Evolutionary conservation across 495 filamentous ascomycete species (phyloP).

Genomic region (Hypomontagnella monticulosa): DNA sequence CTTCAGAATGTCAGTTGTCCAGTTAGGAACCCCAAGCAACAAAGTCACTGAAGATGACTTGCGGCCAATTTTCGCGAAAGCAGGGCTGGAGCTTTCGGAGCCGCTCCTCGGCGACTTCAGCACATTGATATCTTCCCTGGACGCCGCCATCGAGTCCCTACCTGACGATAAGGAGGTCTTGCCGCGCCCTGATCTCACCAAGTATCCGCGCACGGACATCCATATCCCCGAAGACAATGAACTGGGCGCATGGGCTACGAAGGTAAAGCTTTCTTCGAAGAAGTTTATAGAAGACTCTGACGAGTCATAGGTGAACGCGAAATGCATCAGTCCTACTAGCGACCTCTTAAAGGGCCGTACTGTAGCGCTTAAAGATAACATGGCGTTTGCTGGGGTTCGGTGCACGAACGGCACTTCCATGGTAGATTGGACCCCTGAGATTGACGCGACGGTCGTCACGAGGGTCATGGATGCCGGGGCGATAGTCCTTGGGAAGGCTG

Average conservation of each 20-base stretch:
- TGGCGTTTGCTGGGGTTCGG: slow-evolving; percentile 48
- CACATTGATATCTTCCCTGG: slow-evolving; percentile 33
- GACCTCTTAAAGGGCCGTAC: slow-evolving; percentile 47
- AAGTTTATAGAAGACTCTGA: neutral
- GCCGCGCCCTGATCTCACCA: slow-evolving; percentile 39
- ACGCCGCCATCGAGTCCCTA: slow-evolving; percentile 32
- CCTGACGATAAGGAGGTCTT: slow-evolving; percentile 35
- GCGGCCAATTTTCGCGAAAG: slow-evolving; percentile 25
- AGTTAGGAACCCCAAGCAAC: neutral
- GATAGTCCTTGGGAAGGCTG: slow-evolving; percentile 50
- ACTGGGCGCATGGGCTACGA: slow-evolving; percentile 45
- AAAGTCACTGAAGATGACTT: slow-evolving; percentile 31
- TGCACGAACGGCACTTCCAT: slow-evolving; percentile 52
- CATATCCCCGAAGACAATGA: slow-evolving; percentile 44
- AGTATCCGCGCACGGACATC: slow-evolving; percentile 42
- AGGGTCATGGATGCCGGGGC: slow-evolving; percentile 50
- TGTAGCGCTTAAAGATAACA: slow-evolving; percentile 52
- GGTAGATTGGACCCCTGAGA: slow-evolving; percentile 48
- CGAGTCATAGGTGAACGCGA: slow-evolving; percentile 41
- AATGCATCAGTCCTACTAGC: slow-evolving; percentile 41
- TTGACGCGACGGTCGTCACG: slow-evolving; percentile 51
- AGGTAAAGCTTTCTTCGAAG: slow-evolving; percentile 16
- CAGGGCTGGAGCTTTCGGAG: slow-evolving; percentile 35
- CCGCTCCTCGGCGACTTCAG: slow-evolving; percentile 31
- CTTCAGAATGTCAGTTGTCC: slow-evolving; percentile 24